Evolutionary conservation across 306 rosid genomes (phyloP).

Genomic region (Adenanthera pavonina): DNA sequence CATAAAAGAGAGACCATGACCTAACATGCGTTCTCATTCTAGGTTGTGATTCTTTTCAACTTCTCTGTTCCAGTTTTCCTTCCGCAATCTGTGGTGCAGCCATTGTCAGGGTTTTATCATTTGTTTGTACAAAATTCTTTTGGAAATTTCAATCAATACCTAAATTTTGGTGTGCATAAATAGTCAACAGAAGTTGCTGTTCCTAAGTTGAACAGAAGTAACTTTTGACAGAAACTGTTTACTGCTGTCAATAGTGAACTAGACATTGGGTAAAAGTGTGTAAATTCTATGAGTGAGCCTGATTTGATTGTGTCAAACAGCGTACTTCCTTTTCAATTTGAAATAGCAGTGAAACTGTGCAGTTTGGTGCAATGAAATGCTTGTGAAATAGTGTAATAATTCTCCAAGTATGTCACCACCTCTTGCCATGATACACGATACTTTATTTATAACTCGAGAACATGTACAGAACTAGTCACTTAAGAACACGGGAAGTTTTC

Average conservation of each 20-base stretch:
- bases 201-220: constrained; percentile 28
- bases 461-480: too few species aligned
- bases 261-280: not conserved
- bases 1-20: constrained; percentile 46
- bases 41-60: constrained; percentile 52
- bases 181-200: constrained; percentile 38
- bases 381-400: not conserved
- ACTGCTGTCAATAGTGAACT: constrained; percentile 24
- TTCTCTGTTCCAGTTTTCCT: constrained; percentile 23
- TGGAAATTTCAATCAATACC: constrained; percentile 55
- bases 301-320: constrained; percentile 1
- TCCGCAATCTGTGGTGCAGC: constrained; percentile 47
- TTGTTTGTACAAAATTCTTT: constrained; percentile 62
- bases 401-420: not conserved
- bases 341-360: not conserved
- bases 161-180: constrained; percentile 48
- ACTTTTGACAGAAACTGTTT: constrained; percentile 20
- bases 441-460: not conserved
- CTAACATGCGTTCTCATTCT: constrained; percentile 46
- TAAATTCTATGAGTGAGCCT: not conserved
- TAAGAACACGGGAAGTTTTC: too few species aligned
- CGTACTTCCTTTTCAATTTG: not conserved
- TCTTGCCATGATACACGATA: not conserved
- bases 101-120: constrained; percentile 56
- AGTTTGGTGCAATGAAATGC: not conserved